Conservation (phyloP, 2,329 filamentous ascomycete species). For the Neofusicoccum parvum region DNA sequence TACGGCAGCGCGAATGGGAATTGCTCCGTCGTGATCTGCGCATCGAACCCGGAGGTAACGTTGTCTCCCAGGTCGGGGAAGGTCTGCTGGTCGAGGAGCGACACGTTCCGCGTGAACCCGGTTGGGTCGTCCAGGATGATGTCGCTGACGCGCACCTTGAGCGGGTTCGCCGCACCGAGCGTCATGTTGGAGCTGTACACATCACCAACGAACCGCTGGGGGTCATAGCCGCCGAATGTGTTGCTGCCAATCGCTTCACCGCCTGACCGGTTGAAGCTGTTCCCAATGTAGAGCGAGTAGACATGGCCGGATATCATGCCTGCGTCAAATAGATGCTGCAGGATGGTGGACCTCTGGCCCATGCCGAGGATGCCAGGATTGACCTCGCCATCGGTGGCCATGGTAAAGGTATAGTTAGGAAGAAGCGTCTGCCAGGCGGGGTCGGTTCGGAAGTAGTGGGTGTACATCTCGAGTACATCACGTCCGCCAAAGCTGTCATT, state of each 20-base stretch:
- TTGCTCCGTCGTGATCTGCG: constrained; percentile 46
- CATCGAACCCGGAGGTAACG: constrained; percentile 37
- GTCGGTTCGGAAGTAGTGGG: constrained; percentile 44
- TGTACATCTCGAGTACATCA: constrained; percentile 42
- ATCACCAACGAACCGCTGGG: constrained; percentile 43
- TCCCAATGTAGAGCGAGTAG: constrained; percentile 48
- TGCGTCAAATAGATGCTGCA: constrained; percentile 38
- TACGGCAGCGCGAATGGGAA: constrained; percentile 46
- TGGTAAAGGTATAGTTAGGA: constrained; percentile 37
- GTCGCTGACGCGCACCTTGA: constrained; percentile 44
- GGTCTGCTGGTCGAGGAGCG: constrained; percentile 35
- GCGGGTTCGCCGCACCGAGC: constrained; percentile 33
- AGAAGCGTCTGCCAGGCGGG: constrained; percentile 39
- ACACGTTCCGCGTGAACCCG: constrained; percentile 34
- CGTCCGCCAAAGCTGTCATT: constrained; percentile 33
- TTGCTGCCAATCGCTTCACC: constrained; percentile 47
- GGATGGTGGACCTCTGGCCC: constrained; percentile 43
- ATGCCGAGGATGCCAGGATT: constrained; percentile 42
- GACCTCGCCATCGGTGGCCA: constrained; percentile 35
- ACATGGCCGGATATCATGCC: constrained; percentile 43
- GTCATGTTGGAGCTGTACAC: constrained; percentile 39
- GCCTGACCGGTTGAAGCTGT: constrained; percentile 44
- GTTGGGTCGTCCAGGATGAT: constrained; percentile 38
- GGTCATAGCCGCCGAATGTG: constrained; percentile 47
- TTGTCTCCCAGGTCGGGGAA: constrained; percentile 37